Percentiles rank a stretch among this genome's conserved stretches.
Evolutionary conservation across 352 stramenopile species (phyloP).

Genomic region (Phytophthora idaei): DNA sequence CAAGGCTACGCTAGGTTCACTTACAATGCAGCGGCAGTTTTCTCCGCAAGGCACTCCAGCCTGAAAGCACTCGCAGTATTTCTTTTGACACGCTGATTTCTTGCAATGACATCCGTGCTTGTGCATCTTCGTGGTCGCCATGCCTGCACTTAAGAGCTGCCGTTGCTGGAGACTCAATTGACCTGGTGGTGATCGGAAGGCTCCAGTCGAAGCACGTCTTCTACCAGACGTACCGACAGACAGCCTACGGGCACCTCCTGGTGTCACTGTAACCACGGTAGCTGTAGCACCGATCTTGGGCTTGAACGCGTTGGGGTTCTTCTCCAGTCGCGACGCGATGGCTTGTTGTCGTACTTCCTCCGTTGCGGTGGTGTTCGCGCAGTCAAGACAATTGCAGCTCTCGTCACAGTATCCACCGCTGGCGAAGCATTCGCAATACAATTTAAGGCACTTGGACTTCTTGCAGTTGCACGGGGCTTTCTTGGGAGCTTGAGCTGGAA

Average conservation of each 20-base stretch:
- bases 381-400: slow-evolving; percentile 93
- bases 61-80: slow-evolving; percentile 98
- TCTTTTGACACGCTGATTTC: slow-evolving; percentile 97
- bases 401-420: slow-evolving; percentile 91
- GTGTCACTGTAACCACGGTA: slow-evolving; percentile 13
- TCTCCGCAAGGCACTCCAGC: slow-evolving; percentile 84
- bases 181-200: slow-evolving; percentile 36
- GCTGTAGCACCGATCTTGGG: slow-evolving; percentile 90
- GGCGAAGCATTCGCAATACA: slow-evolving; percentile 97
- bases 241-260: slow-evolving; percentile 19
- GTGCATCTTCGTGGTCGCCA: slow-evolving; percentile 80
- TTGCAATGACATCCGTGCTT: slow-evolving; percentile 97
- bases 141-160: slow-evolving; percentile 22
- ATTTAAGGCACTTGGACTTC: slow-evolving; percentile 97
- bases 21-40: slow-evolving; percentile 91
- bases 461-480: slow-evolving; percentile 96
- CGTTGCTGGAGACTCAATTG: slow-evolving; percentile 19
- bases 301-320: slow-evolving; percentile 96
- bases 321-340: slow-evolving; percentile 89
- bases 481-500: slow-evolving; percentile 36
- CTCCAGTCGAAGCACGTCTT: slow-evolving; percentile 13
- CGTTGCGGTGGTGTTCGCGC: slow-evolving; percentile 87
- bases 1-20: slow-evolving; percentile 14
- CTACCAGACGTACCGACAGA: slow-evolving; percentile 13
- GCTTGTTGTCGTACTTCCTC: slow-evolving; percentile 79